Base-by-base conservation (phyloP, 2,329 filamentous ascomycete genomes). In the Nemania sp. region DNA sequence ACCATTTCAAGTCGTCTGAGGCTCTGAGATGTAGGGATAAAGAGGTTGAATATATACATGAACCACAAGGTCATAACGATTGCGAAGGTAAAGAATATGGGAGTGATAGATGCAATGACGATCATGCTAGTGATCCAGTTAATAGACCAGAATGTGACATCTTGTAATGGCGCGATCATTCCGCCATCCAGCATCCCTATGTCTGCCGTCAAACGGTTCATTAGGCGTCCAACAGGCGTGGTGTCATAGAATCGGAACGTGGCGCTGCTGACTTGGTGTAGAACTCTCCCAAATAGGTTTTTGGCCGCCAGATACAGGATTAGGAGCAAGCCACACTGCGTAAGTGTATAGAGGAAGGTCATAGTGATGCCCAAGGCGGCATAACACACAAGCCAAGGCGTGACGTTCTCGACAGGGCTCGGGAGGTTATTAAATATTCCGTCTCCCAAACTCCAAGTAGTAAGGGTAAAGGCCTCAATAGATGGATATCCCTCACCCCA, bases 161-260 rank as follows among this genome's bases (percentile, higher is more conserved):
- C 80, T 69, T 93, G 89, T 56, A 97, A 88, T 13, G 93, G 90
- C 10, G 84, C 81, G 55, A 92, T 91, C 73, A 97, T 92, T n/a
- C 92, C 91, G 0, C 94, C 94, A 75, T 98, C 94, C 0, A 97
- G 87, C 57, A 93, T 94, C 29, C 92, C 92, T 80, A 97, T 96
- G 75, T 98, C 94, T 1, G 93, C 93, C 0, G 94, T 97, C 68
- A 98, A 85, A 7, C 94, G 88, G 78, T 98, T 98, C 92, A 97
- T 97, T 69, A 98, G 83, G 54, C 94, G 89, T 0, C 94, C 94
- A 0, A 97, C 90, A 0, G 94, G 94, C 0, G 94, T 97, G 3
- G 93, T 89, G 77, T 98, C 94, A 81, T 97, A 96, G 79, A 94
- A 98, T 0, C 93, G 89, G 80, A 98, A 97, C 0, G 91, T 94